Evolutionary conservation across 2,329 filamentous ascomycete genomes (phyloP), one percentile per base, ranked within the genome.

Genomic region (Penicillium rolfsii): DNA sequence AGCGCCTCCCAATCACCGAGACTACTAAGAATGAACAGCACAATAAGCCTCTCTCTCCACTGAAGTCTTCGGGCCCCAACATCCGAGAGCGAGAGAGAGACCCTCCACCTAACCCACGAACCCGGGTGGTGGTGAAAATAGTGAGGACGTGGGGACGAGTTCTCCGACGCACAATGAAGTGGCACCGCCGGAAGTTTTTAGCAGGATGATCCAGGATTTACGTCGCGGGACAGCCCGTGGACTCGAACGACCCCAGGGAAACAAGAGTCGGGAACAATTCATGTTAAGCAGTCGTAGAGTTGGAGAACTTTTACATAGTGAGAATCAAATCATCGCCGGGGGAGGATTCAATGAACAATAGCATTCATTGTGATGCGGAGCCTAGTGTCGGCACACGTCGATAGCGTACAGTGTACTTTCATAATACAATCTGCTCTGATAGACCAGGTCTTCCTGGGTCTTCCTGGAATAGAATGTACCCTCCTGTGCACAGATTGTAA

Each of bases 101-200:
- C 19, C 30, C 48, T 33, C 49, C 49, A n/a, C 30, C 35, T 16
- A 16, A 35, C 35, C 22, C 50, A 53, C 16, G 33, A 53, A 53
- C 38, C 35, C 50, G 35, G 12, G 38, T 26, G 35, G 38, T 40
- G 50, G 33, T 53, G 50, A 40, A 28, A 30, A 41, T n/a, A 28
- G 35, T 26, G 36, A n/a, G 35, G 24, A 41, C 36, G 22, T 41
- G 35, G 50, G 50, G 35, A 26, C 50, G 14, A 40, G 9, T 14
- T 14, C 24, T 40, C 50, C 22, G 35, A 53, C 50, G 50, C 50
- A 53, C 50, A 36, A 53, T 28, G 35, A 41, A 53, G 50, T 53
- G 35, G 50, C 50, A 52, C 49, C 46, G 19, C 48, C 48, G 50
- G 50, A 40, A 41, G 30, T 53, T 38, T 38, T 53, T 53, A 16